Base-by-base conservation (phyloP, 257 asterid genomes). In the Cruciata laevipes region DNA sequence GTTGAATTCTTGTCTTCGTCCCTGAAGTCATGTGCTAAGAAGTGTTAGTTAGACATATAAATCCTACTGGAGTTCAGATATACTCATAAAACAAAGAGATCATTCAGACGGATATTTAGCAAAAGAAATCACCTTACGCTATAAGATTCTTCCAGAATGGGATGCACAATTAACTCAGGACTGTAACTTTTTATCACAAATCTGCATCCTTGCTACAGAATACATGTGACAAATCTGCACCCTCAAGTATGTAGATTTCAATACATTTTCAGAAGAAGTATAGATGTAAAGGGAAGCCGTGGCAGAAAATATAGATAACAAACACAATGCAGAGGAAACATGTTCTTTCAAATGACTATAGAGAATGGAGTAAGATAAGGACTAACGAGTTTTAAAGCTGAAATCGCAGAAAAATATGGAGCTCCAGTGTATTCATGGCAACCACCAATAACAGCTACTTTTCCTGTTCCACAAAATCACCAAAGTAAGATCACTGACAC, bases 401-500 rank as follows among this genome's bases (percentile, higher is more conserved):
- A 94, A 76, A 94, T 87, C 53, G 99, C 99, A 65, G 99, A 75
- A 53, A 88, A 94, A 78, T 90, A 94, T 35, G 99, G 99, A 66
- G 99, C 99, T 70, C 99, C 99, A 59, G 99, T 94, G 85, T 94
- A 90, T 73, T 94, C 97, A 0, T 97, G 95, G 76, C 99, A 94
- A 62, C 99, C 99, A 53, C 99, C 97, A 23, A 94, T 78, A 58
- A 94, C 96, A 62, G 99, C 99, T 71, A 94, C 83, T 83, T 94
- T 94, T 67, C 99, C 99, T 94, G 95, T 75, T 78, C 66, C 70
- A 68, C 47, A 58, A 66, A 61, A 21, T 60, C 49, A 71, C 20
- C 56, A 53, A 61, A 61, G 66, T 21, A n/a, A 32, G 66, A 31
- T 61, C 23, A 27, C 23, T 60, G 27, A 18, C 25, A 12, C 21